Conservation (phyloP, 495 filamentous ascomycete species). For the Cryomyces minteri region DNA sequence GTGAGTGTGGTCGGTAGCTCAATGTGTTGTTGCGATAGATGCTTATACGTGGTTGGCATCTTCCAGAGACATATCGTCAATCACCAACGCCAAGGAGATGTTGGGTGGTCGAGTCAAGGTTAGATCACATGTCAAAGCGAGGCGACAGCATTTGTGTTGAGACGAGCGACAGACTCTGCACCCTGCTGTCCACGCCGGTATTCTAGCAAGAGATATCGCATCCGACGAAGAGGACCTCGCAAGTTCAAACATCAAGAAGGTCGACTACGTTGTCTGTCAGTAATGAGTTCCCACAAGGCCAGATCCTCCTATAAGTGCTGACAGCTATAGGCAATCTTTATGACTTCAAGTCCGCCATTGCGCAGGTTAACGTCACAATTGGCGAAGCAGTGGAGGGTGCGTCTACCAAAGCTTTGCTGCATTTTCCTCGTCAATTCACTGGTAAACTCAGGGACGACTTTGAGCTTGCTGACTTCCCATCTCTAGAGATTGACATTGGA, state of each 20-base stretch:
- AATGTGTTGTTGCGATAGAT: background rate
- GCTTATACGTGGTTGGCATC: background rate
- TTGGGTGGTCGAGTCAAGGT: constrained; percentile 77
- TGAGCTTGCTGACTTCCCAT: background rate
- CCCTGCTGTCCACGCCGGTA: constrained; percentile 74
- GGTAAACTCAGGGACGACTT: no score
- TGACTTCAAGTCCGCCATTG: constrained; percentile 93
- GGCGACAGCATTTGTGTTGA: no score
- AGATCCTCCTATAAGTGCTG: no score
- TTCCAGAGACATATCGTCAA: constrained; percentile 77
- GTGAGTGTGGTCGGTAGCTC: constrained; percentile 26
- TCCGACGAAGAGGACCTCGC: constrained; percentile 93
- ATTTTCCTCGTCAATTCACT: background rate
- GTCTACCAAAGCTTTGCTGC: background rate
- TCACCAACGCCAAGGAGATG: constrained; percentile 98
- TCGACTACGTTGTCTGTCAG: constrained; percentile 75
- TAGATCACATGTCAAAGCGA: no score
- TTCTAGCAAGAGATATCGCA: constrained; percentile 79
- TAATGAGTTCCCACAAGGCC: no score
- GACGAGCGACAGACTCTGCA: constrained; percentile 46
- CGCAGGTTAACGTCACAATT: constrained; percentile 91
- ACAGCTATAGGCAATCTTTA: constrained; percentile 56
- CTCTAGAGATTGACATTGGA: constrained; percentile 60
- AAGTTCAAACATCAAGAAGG: constrained; percentile 91
- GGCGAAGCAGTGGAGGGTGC: constrained; percentile 85